phyloP scores from a whole-genome alignment of 192 early-diverging fungal species.

The Coemansia asiatica region DNA sequence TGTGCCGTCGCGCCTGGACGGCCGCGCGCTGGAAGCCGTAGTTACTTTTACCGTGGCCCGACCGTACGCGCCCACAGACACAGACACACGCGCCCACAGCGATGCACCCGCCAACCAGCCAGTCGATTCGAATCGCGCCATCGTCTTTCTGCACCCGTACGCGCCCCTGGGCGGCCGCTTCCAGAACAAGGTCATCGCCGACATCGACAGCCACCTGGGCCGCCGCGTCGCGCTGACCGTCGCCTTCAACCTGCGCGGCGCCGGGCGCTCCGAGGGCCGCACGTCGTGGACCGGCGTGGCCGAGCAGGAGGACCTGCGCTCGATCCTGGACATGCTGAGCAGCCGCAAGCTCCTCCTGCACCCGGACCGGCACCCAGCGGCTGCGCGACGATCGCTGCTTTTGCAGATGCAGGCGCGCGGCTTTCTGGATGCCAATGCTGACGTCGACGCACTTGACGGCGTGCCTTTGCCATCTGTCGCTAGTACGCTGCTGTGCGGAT shows the following conservation, averaged over 20 bases:
- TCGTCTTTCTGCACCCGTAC: constrained; percentile 49
- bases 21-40: constrained; percentile 43
- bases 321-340: constrained; percentile 38
- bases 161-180: constrained; percentile 52
- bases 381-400: constrained; percentile 23
- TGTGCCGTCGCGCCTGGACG: constrained; percentile 51
- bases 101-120: background rate
- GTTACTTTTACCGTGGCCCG: constrained; percentile 16
- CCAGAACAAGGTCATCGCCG: constrained; percentile 49
- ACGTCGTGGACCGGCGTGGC: constrained; percentile 53
- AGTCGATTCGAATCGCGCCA: constrained; percentile 13
- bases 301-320: constrained; percentile 52
- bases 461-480: constrained; percentile 42
- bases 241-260: constrained; percentile 52
- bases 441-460: constrained; percentile 13
- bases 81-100: background rate
- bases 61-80: background rate
- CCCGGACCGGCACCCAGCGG: constrained; percentile 23
- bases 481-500: constrained; percentile 42
- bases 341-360: constrained; percentile 33
- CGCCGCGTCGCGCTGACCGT: constrained; percentile 28
- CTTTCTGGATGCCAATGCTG: constrained; percentile 14
- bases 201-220: constrained; percentile 25
- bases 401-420: constrained; percentile 47
- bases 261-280: constrained; percentile 50